Evolutionary conservation across 2,329 filamentous ascomycete genomes (phyloP), one percentile per base, ranked within the genome.

Genomic region (Fusarium poae): DNA sequence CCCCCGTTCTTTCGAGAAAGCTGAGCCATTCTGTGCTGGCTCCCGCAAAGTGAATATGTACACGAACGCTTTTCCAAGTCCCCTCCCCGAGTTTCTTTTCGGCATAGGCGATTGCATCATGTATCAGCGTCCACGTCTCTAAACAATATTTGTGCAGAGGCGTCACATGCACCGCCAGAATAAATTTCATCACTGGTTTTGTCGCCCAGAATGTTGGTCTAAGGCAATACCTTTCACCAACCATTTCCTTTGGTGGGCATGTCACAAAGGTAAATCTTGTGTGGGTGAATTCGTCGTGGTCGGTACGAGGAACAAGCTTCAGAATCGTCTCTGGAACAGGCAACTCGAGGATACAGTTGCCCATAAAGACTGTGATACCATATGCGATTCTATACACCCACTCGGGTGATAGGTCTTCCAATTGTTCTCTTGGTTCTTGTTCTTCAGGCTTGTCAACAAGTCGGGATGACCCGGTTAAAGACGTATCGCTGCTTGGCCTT

Each of bases 91-190:
- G 11, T 6, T 10, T 50, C 1, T 6, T 8, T 25, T 46, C 20
- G 4, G 35, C 27, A 13, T 40, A 50, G 1, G n/a, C 6, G 1
- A 56, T 42, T 2, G 27, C 25, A 21, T 56, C 12, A 15, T 46
- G 42, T 6, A 60, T 34, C 21, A 49, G 13, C 1, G 13, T 37
- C 57, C 55, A 53, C 21, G 10, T 30, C 5, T 6, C 2, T 16
- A 25, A 3, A 2, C 4, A 13, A 0, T 20, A 3, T 4, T 1
- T 1, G 3, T 6, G 1, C 6, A 1, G n/a, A n/a, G 8, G 4
- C 9, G 4, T 10, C 12, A 21, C 3, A n/a, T 30, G 16, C 21
- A 23, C 4, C 23, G 15, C 4, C 5, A 64, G 23, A 1, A 65
- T 32, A 4, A 62, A 42, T 11, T 43, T 61, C 1, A 37, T 65